These are phyloP conservation scores for Casuarina glauca DNA, from an alignment of 306 rosid genomes.

Conservation along the genomic window DNA sequence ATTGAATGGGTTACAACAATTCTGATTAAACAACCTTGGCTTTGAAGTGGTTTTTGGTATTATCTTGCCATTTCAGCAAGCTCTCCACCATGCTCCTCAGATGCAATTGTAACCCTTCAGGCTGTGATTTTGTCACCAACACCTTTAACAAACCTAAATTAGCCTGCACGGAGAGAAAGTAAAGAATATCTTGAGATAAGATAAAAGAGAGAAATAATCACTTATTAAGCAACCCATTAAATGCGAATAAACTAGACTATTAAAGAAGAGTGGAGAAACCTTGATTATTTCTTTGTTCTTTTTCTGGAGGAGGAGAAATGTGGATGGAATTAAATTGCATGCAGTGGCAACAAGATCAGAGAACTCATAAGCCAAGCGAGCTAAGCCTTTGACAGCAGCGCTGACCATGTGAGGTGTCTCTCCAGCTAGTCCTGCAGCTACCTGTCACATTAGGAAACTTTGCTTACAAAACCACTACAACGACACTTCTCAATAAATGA, in stretches of 20 bases:
- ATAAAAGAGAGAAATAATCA: background rate
- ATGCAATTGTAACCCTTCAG: conserved; percentile 69
- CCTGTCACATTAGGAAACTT: conserved; percentile 44
- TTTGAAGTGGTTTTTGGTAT: conserved; percentile 72
- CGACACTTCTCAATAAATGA: conserved; percentile 4
- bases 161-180: conserved; percentile 57
- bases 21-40: conserved; percentile 55
- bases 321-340: conserved; percentile 61
- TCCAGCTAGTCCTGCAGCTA: conserved; percentile 74
- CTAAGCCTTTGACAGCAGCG: conserved; percentile 86
- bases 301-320: conserved; percentile 61
- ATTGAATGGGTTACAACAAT: conserved; percentile 24
- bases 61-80: conserved; percentile 87
- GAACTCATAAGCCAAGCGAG: conserved; percentile 93
- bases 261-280: conserved; percentile 40
- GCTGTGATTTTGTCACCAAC: conserved; percentile 82
- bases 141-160: conserved; percentile 85
- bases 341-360: conserved; percentile 78
- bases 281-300: conserved; percentile 78
- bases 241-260: conserved; percentile 6
- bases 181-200: background rate
- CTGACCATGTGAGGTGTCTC: conserved; percentile 88
- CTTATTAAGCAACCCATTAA: background rate
- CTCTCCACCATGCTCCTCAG: conserved; percentile 74
- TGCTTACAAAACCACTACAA: conserved; percentile 47